phyloP scores from a whole-genome alignment of 768 basidiomycete genomes.

The Lactarius hengduanensis region DNA sequence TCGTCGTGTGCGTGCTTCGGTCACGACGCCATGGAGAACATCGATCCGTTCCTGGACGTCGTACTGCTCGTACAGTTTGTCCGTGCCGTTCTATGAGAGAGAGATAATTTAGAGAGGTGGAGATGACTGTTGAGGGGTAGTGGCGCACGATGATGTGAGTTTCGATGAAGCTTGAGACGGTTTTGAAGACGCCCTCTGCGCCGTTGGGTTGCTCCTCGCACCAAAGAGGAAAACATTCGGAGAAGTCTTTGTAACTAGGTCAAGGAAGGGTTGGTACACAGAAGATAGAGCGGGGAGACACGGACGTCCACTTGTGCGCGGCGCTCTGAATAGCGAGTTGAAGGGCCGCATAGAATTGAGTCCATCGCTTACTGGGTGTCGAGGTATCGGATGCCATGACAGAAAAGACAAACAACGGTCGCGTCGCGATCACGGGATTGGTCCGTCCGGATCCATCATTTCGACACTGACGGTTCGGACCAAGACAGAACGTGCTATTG shows the following conservation, averaged over 20 bases:
- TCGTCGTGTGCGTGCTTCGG: constrained; percentile 59
- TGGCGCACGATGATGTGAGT: constrained; percentile 47
- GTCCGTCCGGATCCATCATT: neutral
- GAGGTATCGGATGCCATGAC: constrained; percentile 33
- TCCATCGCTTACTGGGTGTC: constrained; percentile 45
- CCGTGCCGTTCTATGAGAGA: constrained; percentile 53
- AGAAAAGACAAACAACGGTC: neutral
- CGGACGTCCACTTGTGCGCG: constrained; percentile 55
- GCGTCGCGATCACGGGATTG: constrained; percentile 15
- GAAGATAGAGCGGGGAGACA: constrained; percentile 16
- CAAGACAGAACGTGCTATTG: no score
- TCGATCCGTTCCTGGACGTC: constrained; percentile 69
- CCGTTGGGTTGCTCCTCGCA: constrained; percentile 39
- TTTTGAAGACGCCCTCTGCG: constrained; percentile 43
- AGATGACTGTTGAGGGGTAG: neutral
- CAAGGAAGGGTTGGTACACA: neutral
- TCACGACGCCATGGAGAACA: constrained; percentile 64
- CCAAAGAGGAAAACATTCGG: constrained; percentile 41
- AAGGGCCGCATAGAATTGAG: constrained; percentile 50
- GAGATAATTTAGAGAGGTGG: neutral
- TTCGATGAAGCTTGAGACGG: constrained; percentile 71
- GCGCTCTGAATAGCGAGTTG: constrained; percentile 53
- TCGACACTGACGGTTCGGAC: no score
- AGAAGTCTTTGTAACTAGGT: constrained; percentile 48
- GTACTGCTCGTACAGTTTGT: constrained; percentile 67